phyloP scores from a whole-genome alignment of 2,329 filamentous ascomycete genomes.

The Botrytis elliptica region DNA sequence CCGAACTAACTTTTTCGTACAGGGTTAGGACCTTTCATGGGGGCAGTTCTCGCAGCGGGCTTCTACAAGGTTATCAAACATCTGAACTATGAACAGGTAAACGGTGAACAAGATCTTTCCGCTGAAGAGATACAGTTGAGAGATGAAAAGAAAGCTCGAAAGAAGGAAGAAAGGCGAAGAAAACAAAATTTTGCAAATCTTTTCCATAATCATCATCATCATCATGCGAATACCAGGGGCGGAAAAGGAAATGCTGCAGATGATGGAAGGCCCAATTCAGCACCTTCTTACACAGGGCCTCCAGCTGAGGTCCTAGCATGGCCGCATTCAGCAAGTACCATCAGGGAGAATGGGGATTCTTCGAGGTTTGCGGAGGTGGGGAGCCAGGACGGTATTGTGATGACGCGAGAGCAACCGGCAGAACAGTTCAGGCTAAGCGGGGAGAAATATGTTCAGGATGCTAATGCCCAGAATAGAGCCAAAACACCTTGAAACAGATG shows the following conservation, averaged over 20 bases:
- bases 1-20: too few species aligned
- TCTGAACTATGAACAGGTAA: slow-evolving; percentile 51
- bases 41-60: slow-evolving; percentile 47
- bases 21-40: slow-evolving; percentile 51
- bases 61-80: slow-evolving; percentile 51
- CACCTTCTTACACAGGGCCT: background rate
- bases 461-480: background rate
- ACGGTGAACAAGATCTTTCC: slow-evolving; percentile 34
- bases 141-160: background rate
- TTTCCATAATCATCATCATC: background rate
- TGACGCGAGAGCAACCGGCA: background rate
- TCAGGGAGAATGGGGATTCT: background rate
- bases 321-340: background rate
- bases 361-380: background rate
- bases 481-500: background rate
- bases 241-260: background rate
- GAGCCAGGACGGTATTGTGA: background rate
- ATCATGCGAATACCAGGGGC: background rate
- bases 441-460: background rate
- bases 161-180: background rate
- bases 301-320: background rate
- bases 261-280: background rate
- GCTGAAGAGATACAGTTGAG: background rate
- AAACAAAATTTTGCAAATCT: background rate
- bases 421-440: background rate